These are phyloP conservation scores for Yamadazyma kanchanaburiensis DNA, from an alignment of 1,139 yeast species.

Conservation along the genomic window DNA sequence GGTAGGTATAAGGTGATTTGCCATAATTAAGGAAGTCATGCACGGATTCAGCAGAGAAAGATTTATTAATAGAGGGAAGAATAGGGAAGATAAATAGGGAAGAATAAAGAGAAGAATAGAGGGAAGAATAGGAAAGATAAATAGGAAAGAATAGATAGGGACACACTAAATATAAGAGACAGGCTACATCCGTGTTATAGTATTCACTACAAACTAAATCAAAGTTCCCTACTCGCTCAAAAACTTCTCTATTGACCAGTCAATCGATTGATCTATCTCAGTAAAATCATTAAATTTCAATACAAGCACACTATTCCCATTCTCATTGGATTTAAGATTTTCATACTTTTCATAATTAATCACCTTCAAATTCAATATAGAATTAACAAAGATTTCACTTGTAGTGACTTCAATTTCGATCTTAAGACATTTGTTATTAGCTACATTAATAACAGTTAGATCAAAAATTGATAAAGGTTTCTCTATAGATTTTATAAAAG, in stretches of 20 bases:
- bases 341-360: slow-evolving; percentile 28
- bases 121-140: too few relatives aligned
- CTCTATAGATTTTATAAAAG: slow-evolving; percentile 40
- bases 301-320: slow-evolving; percentile 40
- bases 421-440: slow-evolving; percentile 19
- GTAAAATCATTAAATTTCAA: slow-evolving; percentile 54
- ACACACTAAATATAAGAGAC: too few relatives aligned
- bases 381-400: slow-evolving; percentile 40
- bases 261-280: slow-evolving; percentile 64
- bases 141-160: too few relatives aligned
- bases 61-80: too few relatives aligned
- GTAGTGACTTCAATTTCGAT: slow-evolving; percentile 33
- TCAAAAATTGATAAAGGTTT: slow-evolving; percentile 29
- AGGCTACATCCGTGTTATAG: too few relatives aligned
- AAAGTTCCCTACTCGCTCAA: slow-evolving; percentile 5
- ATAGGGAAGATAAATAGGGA: too few relatives aligned
- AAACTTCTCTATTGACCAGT: slow-evolving; percentile 52
- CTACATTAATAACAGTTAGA: slow-evolving; percentile 6
- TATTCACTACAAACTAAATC: too few relatives aligned
- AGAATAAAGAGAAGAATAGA: too few relatives aligned
- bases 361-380: slow-evolving; percentile 30
- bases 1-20: too few relatives aligned
- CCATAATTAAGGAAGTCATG: background rate
- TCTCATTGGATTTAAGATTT: slow-evolving; percentile 26
- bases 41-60: too few relatives aligned